A percentile compares a stretch with the other conserved stretches of the same genome.
phyloP scores from a whole-genome alignment of 208 protist species.

The Porcisia hertigi region DNA sequence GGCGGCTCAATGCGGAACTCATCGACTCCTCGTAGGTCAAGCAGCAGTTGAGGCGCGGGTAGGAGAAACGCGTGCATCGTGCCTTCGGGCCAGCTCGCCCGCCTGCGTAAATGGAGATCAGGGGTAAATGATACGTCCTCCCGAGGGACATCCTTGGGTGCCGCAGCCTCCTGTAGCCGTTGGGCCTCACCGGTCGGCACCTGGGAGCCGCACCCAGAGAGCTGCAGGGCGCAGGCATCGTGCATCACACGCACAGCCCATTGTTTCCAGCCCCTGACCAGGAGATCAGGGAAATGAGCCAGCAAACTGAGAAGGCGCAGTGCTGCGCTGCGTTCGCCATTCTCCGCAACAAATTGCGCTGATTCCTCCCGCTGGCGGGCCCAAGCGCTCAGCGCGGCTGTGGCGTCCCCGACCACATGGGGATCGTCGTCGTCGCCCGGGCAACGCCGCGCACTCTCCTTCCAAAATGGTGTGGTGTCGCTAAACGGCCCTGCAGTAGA shows the following conservation, averaged over 20 bases:
- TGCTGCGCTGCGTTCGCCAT: background rate
- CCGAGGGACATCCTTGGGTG: background rate
- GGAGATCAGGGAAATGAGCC: background rate
- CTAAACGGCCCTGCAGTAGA: background rate
- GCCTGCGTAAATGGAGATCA: background rate
- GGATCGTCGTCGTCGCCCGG: background rate
- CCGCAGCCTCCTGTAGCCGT: background rate
- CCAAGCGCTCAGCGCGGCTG: background rate
- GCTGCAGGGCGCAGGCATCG: background rate
- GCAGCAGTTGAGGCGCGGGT: background rate
- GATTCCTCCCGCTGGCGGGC: background rate
- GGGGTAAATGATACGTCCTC: background rate
- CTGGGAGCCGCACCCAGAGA: background rate
- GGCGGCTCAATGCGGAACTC: constrained; percentile 25
- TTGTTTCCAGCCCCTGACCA: background rate
- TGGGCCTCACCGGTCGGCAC: background rate
- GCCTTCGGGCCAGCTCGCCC: background rate
- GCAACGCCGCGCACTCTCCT: background rate
- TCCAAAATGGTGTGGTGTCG: background rate
- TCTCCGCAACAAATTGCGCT: background rate
- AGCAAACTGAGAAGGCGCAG: background rate
- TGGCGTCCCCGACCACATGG: background rate
- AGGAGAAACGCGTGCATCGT: background rate
- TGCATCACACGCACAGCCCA: constrained; percentile 7
- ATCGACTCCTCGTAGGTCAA: constrained; percentile 12